Base-by-base conservation (phyloP, 1,284 basidiomycete genomes). In the Papiliotrema flavescens region DNA sequence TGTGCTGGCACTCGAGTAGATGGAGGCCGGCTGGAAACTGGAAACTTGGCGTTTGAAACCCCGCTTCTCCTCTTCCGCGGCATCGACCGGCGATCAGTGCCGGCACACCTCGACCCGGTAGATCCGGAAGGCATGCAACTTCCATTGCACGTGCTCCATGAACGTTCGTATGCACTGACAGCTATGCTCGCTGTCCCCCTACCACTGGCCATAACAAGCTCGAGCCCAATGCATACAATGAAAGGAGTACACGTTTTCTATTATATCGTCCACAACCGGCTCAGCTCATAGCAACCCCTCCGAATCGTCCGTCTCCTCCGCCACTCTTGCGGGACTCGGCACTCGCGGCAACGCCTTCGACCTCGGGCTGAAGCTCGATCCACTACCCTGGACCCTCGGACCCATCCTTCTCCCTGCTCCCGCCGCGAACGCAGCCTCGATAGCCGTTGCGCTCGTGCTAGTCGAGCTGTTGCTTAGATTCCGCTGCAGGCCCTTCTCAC, bases 221-320 rank as follows among this genome's bases (percentile, higher is more conserved):
- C 11, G 42, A 44, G 42, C 14, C 4, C 20, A 40, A 11, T 32
- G 28, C 28, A 32, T 40, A 22, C 39, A 44, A 24, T 24, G 20
- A 44, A 15, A 44, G 14, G 6, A 44, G 6, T 17, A 40, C 20
- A 40, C 6, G 39, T 40, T 17, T 5, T n/a, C 39, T 17, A 17
- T 4, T 11, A 32, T 11, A 32, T 32, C 11, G 11, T 32, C 11
- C 28, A 32, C 28, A 32, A 11, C 28, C 5, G 11, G 28, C 11
- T 11, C 11, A 11, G 42, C 26, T 54, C 44, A 68, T 41, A 66
- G 49, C 50, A 69, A 46, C 17, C 65, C 65, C 49, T 69, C 66
- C 22, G 57, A 61, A 20, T 64, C 63, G 34, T 66, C 65, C 20
- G 57, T 61, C 40, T 57, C 59, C 53, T 51, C 63, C 36, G 47